phyloP scores from a whole-genome alignment of 305 asterid genomes.

The Rubia balearica region DNA sequence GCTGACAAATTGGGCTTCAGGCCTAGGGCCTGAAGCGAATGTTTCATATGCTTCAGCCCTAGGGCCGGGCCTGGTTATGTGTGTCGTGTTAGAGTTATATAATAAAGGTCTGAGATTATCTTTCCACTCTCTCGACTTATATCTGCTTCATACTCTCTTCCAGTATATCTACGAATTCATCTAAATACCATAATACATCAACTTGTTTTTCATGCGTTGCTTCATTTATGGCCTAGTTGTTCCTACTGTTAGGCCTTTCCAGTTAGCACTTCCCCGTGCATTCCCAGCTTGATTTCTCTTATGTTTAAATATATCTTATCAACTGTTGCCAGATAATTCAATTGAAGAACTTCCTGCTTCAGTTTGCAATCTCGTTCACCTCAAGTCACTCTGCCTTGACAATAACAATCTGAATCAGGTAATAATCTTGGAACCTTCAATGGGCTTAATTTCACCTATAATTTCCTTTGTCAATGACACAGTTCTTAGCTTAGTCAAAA shows the following conservation, averaged over 20 bases:
- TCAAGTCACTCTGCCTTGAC: constrained; percentile 78
- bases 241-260: background rate
- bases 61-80: no score
- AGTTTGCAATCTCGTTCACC: constrained; percentile 70
- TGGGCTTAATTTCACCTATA: background rate
- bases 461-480: background rate
- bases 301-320: constrained; percentile 3
- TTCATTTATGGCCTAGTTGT: background rate
- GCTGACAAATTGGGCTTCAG: no score
- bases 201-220: background rate
- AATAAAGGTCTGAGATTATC: no score
- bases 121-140: no score
- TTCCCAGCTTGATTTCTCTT: background rate
- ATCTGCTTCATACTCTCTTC: no score
- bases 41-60: no score
- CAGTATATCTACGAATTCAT: no score
- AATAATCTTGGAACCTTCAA: constrained; percentile 11
- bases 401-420: constrained; percentile 82
- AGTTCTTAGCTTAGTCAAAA: background rate
- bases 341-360: constrained; percentile 86
- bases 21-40: no score
- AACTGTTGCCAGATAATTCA: constrained; percentile 57
- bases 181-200: background rate
- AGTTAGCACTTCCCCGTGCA: constrained; percentile 5
- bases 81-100: background rate